Conservation (phyloP, 257 asterid genomes). For the Rauvolfia tetraphylla region DNA sequence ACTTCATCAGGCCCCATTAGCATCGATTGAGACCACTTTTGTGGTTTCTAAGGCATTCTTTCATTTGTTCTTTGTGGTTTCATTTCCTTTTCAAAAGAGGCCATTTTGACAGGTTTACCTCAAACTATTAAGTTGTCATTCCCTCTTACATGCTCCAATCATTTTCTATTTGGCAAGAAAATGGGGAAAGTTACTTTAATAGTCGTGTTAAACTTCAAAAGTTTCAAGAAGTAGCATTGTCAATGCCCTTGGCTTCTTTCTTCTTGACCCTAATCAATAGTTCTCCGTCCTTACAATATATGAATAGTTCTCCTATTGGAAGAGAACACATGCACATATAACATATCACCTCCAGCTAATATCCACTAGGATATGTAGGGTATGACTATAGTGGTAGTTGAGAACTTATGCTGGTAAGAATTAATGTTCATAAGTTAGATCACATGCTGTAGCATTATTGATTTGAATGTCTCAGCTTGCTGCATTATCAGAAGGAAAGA, state of each 20-base stretch:
- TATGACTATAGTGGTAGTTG: not conserved
- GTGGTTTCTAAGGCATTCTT: not conserved
- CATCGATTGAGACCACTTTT: too few species aligned
- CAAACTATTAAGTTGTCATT: not conserved
- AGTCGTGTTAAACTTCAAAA: too few species aligned
- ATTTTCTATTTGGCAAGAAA: too few species aligned
- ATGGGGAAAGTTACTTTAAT: too few species aligned
- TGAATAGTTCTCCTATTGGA: not conserved
- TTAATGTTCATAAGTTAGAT: constrained; percentile 12
- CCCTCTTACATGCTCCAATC: too few species aligned
- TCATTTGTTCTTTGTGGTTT: not conserved
- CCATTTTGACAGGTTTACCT: not conserved
- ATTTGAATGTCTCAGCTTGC: constrained; percentile 11
- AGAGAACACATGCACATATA: not conserved
- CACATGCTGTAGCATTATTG: constrained; percentile 9
- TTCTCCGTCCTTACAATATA: not conserved
- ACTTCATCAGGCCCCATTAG: too few species aligned
- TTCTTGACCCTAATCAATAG: not conserved
- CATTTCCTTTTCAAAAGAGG: too few species aligned
- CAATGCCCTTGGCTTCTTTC: too few species aligned
- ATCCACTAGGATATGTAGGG: not conserved
- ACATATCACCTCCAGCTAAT: not conserved
- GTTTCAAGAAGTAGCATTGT: too few species aligned
- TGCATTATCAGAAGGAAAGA: not conserved
- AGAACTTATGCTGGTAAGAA: constrained; percentile 2